A percentile compares a stretch with the other conserved stretches of the same genome.
Conservation (phyloP, 2,329 filamentous ascomycete species). For the Thermoascus crustaceus region DNA sequence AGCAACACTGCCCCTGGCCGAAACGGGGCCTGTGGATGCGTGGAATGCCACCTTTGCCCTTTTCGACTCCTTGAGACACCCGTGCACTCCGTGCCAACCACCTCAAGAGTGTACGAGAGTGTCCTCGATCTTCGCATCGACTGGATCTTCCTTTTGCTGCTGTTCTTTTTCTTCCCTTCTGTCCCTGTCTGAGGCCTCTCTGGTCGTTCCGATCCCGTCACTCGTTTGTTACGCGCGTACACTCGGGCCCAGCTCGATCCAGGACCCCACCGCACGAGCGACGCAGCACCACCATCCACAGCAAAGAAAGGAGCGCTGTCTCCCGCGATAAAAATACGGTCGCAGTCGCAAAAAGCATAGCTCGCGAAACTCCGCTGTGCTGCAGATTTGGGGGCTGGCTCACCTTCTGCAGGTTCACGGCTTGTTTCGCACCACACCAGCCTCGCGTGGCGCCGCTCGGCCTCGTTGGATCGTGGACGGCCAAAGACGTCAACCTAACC, state of each 20-base stretch:
- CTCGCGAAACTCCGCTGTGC: not conserved
- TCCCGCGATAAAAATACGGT: not conserved
- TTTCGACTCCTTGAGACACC: conserved; percentile 3
- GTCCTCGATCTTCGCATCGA: conserved; percentile 5
- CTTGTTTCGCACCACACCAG: too few species aligned
- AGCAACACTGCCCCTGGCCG: conserved; percentile 4
- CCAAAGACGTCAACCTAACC: too few species aligned
- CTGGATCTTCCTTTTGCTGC: conserved; percentile 5
- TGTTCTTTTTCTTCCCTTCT: conserved; percentile 4
- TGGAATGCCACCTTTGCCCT: conserved; percentile 4
- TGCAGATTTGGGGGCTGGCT: conserved; percentile 10
- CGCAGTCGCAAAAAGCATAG: too few species aligned
- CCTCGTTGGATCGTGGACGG: too few species aligned
- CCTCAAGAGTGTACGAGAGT: not conserved
- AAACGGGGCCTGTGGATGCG: not conserved
- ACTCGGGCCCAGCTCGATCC: conserved; percentile 5
- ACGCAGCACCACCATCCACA: not conserved
- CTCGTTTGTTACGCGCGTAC: conserved; percentile 12
- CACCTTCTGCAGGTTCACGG: conserved; percentile 2
- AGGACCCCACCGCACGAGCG: conserved; percentile 4
- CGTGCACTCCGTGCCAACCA: not conserved
- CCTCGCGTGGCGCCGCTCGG: too few species aligned
- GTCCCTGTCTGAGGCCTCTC: not conserved
- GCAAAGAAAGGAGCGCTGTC: not conserved
- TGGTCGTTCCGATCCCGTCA: conserved; percentile 4